Evolutionary conservation across 2,329 filamentous ascomycete species (phyloP).

Genomic region (Byssochlamys sp.): DNA sequence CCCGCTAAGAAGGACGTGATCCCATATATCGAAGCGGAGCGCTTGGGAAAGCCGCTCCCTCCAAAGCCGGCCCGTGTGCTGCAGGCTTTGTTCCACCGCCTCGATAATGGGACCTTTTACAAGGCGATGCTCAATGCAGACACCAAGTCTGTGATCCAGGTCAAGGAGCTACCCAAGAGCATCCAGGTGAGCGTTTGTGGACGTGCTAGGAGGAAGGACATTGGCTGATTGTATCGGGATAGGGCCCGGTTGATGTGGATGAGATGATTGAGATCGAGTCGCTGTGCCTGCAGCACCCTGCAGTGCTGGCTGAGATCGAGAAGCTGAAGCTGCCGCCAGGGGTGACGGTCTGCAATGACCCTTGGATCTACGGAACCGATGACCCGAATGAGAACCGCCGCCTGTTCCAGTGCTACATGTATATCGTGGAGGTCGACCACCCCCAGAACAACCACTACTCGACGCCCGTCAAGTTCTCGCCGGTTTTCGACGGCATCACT

Average conservation of each 20-base stretch:
- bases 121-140: slow-evolving; percentile 33
- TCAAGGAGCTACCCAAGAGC: slow-evolving; percentile 38
- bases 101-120: slow-evolving; percentile 35
- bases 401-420: slow-evolving; percentile 34
- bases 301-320: slow-evolving; percentile 49
- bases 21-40: slow-evolving; percentile 56
- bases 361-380: slow-evolving; percentile 59
- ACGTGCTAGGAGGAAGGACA: neutral
- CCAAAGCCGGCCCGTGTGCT: slow-evolving; percentile 43
- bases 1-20: slow-evolving; percentile 51
- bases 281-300: slow-evolving; percentile 45
- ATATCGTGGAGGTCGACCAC: slow-evolving; percentile 25
- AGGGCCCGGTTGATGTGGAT: slow-evolving; percentile 50
- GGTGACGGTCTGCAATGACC: slow-evolving; percentile 48
- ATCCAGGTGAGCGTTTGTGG: slow-evolving; percentile 30
- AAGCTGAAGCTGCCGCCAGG: slow-evolving; percentile 51
- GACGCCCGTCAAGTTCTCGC: slow-evolving; percentile 27
- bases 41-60: slow-evolving; percentile 41
- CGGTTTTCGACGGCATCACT: slow-evolving; percentile 48
- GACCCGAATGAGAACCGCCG: slow-evolving; percentile 29
- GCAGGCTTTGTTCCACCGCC: slow-evolving; percentile 42
- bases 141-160: slow-evolving; percentile 24
- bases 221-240: slow-evolving; percentile 41
- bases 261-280: slow-evolving; percentile 52
- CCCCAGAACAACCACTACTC: slow-evolving; percentile 31